Evolutionary conservation across 2,329 filamentous ascomycete genomes (phyloP).

Genomic region (Parastagonospora avenae): DNA sequence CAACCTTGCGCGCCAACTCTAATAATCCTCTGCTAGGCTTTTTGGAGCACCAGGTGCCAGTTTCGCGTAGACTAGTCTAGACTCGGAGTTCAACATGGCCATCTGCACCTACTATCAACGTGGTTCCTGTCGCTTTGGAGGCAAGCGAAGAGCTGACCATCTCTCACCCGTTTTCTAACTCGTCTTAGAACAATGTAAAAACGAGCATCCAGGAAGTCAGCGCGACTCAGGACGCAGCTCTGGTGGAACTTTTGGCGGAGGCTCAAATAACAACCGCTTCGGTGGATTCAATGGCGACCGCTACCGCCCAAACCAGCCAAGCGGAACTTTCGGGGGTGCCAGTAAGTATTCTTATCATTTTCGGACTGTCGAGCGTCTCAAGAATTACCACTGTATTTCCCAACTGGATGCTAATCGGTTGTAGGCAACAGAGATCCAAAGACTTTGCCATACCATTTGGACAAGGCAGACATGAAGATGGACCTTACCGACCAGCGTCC

Average conservation of each 20-base stretch:
- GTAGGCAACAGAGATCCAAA: conserved; percentile 25
- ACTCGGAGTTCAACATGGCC: conserved; percentile 36
- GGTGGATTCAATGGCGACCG: conserved; percentile 52
- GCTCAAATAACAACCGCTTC: conserved; percentile 56
- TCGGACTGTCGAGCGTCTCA: not conserved
- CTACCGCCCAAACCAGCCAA: conserved; percentile 37
- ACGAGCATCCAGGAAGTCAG: conserved; percentile 61
- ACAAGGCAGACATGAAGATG: conserved; percentile 37
- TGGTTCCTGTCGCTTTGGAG: conserved; percentile 69
- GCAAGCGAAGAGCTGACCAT: conserved; percentile 48
- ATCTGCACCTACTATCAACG: conserved; percentile 70
- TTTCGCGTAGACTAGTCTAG: not conserved
- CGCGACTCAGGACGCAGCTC: conserved; percentile 25
- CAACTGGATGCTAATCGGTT: not conserved
- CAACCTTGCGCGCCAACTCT: conserved; percentile 10
- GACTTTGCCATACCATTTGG: conserved; percentile 31
- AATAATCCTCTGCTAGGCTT: conserved; percentile 14
- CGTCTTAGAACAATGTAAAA: conserved; percentile 61
- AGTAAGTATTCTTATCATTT: no score
- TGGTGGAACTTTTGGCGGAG: conserved; percentile 33
- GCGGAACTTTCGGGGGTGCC: conserved; percentile 49
- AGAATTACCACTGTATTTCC: not conserved
- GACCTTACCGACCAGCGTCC: conserved; percentile 76
- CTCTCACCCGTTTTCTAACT: conserved; percentile 9
- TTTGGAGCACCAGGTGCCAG: conserved; percentile 4